Evolutionary conservation across 1,139 yeast genomes (phyloP), one percentile per base, ranked within the genome.

Genomic region (Sugiyamaella paludigena): DNA sequence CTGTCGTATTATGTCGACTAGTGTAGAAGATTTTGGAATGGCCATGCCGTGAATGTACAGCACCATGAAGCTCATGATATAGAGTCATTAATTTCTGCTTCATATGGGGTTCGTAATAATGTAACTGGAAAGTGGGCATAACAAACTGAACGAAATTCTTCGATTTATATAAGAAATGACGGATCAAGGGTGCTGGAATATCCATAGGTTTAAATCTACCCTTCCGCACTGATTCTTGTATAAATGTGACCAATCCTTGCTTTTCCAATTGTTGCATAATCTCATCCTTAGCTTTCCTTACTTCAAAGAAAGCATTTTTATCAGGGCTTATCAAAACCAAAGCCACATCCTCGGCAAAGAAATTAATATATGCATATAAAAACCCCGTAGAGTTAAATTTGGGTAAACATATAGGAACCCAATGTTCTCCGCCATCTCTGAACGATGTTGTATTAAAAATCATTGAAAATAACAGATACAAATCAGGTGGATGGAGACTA

Each of bases 351-450:
- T 66, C 68, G 30, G 65, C 72, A 46, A 87, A 70, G 51, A 79
- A 80, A 54, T 80, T 81, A 41, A 89, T 84, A 62, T 85, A 87
- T 2, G 88, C 81, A 63, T 92, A 87, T 7, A 92, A 70, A 60
- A 89, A 94, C 11, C 98, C 98, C 55, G 82, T 81, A 2, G 87
- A 72, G 63, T 92, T 92, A 71, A 92, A 92, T 57, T 86, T 80
- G 0, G 98, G 96, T 66, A 92, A 75, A 64, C 98, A 92, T 1
- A 92, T 74, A 0, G 98, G 98, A 11, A 88, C 79, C 98, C 98
- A 92, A 53, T 88, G 79, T 60, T 91, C 96, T 57, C 86, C 92
- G 44, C 74, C 74, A 16, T 73, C 73, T 41, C 67, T 69, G 58
- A 78, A 78, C 1, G 79, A 71, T 27, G 70, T 67, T 9, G 81